Evolutionary conservation across 1,139 yeast genomes (phyloP).

Genomic region (Suhomyces ambrosiae): DNA sequence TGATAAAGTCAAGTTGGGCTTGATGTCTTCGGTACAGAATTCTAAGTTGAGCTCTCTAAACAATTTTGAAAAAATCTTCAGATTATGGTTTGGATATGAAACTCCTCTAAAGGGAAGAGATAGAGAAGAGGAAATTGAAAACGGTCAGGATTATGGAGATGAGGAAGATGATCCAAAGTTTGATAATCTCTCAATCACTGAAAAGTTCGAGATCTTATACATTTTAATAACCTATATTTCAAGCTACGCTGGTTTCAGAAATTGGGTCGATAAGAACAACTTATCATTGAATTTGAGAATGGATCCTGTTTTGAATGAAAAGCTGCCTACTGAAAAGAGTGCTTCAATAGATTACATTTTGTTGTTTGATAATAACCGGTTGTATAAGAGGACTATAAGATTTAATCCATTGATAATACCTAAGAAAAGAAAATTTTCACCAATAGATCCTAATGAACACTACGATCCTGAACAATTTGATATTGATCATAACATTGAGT

Average conservation of each 20-base stretch:
- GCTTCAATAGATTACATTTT: slow-evolving; percentile 39
- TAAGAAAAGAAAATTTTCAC: slow-evolving; percentile 38
- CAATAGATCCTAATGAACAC: slow-evolving; percentile 34
- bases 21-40: slow-evolving; percentile 40
- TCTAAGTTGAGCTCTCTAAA: slow-evolving; percentile 30
- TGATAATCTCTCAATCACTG: slow-evolving; percentile 39
- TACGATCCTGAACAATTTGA: slow-evolving; percentile 36
- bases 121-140: slow-evolving; percentile 29
- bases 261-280: slow-evolving; percentile 44
- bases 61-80: slow-evolving; percentile 50
- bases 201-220: slow-evolving; percentile 51
- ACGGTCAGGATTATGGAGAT: slow-evolving; percentile 9
- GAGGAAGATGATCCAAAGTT: slow-evolving; percentile 29
- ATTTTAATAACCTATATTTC: slow-evolving; percentile 42
- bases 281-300: slow-evolving; percentile 37
- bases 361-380: slow-evolving; percentile 46
- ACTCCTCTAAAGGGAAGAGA: slow-evolving; percentile 40
- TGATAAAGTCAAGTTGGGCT: slow-evolving; percentile 41
- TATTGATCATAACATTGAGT: slow-evolving; percentile 25
- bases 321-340: slow-evolving; percentile 9
- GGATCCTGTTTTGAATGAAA: slow-evolving; percentile 23
- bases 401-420: slow-evolving; percentile 43
- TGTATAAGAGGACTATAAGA: slow-evolving; percentile 41
- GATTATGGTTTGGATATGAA: slow-evolving; percentile 44
- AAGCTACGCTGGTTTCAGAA: slow-evolving; percentile 41